A percentile compares a stretch with the other conserved stretches of the same genome.
Evolutionary conservation across 306 rosid species (phyloP).

Genomic region (Prunus mume): DNA sequence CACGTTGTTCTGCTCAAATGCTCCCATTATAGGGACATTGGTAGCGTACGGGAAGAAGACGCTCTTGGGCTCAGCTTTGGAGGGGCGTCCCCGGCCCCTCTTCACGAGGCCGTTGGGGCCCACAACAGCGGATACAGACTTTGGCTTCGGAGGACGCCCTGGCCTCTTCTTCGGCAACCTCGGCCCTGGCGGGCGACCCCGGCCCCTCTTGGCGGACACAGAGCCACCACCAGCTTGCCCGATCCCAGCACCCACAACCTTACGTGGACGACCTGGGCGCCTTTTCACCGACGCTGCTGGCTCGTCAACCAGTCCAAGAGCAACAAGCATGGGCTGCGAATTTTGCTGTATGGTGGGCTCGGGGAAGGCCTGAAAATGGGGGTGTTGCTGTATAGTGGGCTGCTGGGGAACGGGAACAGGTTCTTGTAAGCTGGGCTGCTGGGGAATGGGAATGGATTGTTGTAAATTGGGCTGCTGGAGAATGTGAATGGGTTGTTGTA

Average conservation of each 20-base stretch:
- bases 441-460: conserved; percentile 1
- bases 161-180: conserved; percentile 32
- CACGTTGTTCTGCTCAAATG: conserved; percentile 23
- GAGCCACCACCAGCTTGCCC: conserved; percentile 14
- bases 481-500: conserved; percentile 11
- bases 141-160: conserved; percentile 57
- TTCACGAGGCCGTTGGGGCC: conserved; percentile 29
- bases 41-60: conserved; percentile 52
- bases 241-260: conserved; percentile 3
- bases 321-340: conserved; percentile 60
- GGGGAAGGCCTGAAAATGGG: conserved; percentile 3
- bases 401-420: conserved; percentile 18
- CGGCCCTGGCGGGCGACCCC: conserved; percentile 68
- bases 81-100: conserved; percentile 70
- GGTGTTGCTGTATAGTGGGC: not conserved
- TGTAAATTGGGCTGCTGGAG: conserved; percentile 3
- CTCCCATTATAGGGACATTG: conserved; percentile 28
- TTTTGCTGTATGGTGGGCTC: conserved; percentile 25
- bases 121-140: conserved; percentile 17
- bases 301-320: conserved; percentile 66
- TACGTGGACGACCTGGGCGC: conserved; percentile 59
- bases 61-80: conserved; percentile 44
- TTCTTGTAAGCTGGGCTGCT: not conserved
- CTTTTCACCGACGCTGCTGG: conserved; percentile 27
- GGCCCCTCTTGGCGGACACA: conserved; percentile 24